Percentiles rank a stretch among this genome's conserved stretches.
phyloP scores from a whole-genome alignment of 176 grass and related monocot species.

The Saccharum spontaneum region DNA sequence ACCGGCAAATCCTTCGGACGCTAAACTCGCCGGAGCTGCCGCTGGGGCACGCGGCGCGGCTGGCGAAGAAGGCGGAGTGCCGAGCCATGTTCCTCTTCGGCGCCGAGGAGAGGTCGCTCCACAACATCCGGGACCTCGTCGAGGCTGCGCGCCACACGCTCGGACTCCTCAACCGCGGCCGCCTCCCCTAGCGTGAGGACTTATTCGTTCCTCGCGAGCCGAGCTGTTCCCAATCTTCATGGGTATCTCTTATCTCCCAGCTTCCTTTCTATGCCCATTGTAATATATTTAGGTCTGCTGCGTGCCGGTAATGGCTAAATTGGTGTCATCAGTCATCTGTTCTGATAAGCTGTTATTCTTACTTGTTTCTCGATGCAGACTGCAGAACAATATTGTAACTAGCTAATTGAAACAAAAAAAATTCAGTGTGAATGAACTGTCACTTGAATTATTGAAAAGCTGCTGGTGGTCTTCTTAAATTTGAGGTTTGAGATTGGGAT shows the following conservation, averaged over 20 bases:
- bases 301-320: neutral
- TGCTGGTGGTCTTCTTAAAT: neutral
- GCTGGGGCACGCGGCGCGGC: slow-evolving; percentile 58
- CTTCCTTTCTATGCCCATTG: slow-evolving; percentile 5
- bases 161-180: slow-evolving; percentile 66
- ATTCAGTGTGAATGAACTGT: no score
- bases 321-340: neutral
- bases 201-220: neutral
- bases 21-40: slow-evolving; percentile 73
- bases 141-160: slow-evolving; percentile 67
- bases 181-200: slow-evolving; percentile 32
- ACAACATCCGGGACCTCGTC: slow-evolving; percentile 83
- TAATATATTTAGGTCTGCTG: neutral
- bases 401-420: neutral
- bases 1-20: slow-evolving; percentile 73
- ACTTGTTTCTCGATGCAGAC: neutral
- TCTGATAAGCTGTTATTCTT: neutral
- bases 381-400: neutral
- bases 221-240: neutral
- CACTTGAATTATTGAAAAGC: no score
- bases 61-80: slow-evolving; percentile 86
- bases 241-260: slow-evolving; percentile 8
- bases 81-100: slow-evolving; percentile 78
- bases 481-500: neutral
- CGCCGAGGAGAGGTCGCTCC: slow-evolving; percentile 72